phyloP scores from a whole-genome alignment of 192 early-diverging fungal genomes.

The Coemansia sp. region DNA sequence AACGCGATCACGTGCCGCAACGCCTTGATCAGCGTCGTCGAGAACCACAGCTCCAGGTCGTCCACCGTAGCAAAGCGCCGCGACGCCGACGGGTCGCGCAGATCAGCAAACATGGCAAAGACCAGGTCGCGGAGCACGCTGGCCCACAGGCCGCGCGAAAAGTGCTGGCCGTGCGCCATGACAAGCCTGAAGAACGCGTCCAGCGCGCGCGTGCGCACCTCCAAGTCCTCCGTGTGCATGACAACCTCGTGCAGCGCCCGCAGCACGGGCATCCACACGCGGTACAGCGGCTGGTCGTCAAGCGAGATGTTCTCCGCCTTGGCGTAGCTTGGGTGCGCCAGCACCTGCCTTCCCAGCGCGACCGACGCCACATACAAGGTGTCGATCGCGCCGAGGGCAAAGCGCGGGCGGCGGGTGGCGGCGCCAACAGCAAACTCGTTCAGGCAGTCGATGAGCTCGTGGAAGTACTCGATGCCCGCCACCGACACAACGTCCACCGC shows the following conservation, averaged over 20 bases:
- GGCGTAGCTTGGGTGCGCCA: conserved; percentile 17
- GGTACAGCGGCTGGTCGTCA: conserved; percentile 65
- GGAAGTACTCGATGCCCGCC: conserved; percentile 48
- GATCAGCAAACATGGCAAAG: conserved; percentile 89
- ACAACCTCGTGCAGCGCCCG: conserved; percentile 87
- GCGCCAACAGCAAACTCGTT: conserved; percentile 43
- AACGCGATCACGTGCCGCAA: conserved; percentile 85
- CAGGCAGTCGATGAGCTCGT: conserved; percentile 52
- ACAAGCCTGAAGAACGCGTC: conserved; percentile 84
- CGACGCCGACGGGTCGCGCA: conserved; percentile 60
- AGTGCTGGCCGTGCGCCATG: conserved; percentile 73
- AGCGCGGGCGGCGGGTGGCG: conserved; percentile 28
- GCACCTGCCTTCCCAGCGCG: conserved; percentile 32
- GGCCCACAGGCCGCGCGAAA: conserved; percentile 81
- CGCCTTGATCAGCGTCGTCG: conserved; percentile 92
- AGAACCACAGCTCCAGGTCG: conserved; percentile 91
- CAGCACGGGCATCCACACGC: conserved; percentile 87
- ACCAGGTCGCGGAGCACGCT: conserved; percentile 80
- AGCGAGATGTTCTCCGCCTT: conserved; percentile 22
- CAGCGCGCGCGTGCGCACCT: conserved; percentile 86
- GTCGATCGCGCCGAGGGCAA: conserved; percentile 51
- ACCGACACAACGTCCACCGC: conserved; percentile 27
- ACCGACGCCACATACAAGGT: conserved; percentile 32
- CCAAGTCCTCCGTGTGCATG: conserved; percentile 89
- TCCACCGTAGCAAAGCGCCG: conserved; percentile 76